These are phyloP conservation scores for Boletus vinaceobasis DNA, from an alignment of 768 basidiomycete species.

Conservation along the genomic window DNA sequence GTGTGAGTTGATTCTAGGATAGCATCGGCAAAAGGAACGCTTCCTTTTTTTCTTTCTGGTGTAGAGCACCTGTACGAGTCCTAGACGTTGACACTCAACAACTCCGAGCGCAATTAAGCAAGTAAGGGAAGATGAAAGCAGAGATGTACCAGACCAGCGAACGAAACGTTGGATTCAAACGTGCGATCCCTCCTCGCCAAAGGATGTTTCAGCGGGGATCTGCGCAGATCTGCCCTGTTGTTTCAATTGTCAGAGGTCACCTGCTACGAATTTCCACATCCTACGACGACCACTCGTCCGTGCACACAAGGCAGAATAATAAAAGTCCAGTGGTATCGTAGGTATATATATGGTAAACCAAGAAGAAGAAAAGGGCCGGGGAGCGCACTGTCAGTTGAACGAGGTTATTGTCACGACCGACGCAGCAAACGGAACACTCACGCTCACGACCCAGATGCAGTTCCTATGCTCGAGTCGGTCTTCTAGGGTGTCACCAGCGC, in stretches of 20 bases:
- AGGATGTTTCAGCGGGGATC: neutral
- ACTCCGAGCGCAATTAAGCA: no score
- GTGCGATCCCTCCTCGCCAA: no score
- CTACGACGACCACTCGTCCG: no score
- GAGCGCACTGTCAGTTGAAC: neutral
- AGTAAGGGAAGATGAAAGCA: no score
- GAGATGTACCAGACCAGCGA: no score
- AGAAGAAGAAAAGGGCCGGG: no score
- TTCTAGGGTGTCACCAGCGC: slow-evolving; percentile 41
- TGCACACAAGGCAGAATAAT: neutral
- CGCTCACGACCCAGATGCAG: neutral
- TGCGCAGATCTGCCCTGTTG: neutral
- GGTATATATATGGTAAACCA: neutral
- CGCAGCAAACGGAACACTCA: neutral
- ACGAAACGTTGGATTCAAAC: no score
- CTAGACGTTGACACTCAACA: no score
- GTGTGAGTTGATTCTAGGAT: neutral
- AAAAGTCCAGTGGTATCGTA: neutral
- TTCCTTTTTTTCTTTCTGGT: no score
- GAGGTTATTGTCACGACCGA: neutral
- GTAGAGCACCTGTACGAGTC: neutral
- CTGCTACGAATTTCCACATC: no score
- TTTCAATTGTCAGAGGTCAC: no score
- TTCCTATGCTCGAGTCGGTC: neutral
- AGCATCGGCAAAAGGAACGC: neutral